phyloP scores from a whole-genome alignment of 371 early-diverging fungal species.

The Mortierella sp. region DNA sequence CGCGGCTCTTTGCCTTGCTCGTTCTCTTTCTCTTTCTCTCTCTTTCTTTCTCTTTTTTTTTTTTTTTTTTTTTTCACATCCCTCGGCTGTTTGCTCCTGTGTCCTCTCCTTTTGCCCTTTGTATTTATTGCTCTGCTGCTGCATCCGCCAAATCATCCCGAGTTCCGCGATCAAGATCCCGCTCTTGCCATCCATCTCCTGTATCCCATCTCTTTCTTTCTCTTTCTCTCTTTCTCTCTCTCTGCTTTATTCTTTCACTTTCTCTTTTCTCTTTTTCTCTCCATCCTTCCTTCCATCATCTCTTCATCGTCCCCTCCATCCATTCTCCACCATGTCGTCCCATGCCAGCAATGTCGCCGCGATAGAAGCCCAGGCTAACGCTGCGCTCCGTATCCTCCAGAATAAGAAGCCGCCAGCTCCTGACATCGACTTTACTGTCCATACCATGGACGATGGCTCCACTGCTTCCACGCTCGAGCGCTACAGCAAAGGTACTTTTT shows the following conservation, averaged over 20 bases:
- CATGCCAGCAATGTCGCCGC: constrained; percentile 9
- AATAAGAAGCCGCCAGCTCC: constrained; percentile 52
- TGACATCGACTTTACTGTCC: constrained; percentile 77
- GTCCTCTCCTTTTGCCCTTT: background rate
- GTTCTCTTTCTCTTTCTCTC: background rate
- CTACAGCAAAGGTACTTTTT: constrained; percentile 74
- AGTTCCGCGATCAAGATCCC: too few species aligned
- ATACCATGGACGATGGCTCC: constrained; percentile 83
- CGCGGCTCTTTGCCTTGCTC: background rate
- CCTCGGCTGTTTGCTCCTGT: background rate
- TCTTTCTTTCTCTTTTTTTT: background rate
- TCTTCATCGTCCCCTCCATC: background rate
- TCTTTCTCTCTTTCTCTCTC: too few species aligned
- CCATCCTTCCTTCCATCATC: too few species aligned
- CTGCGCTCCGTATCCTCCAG: constrained; percentile 38
- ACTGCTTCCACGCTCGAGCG: constrained; percentile 81
- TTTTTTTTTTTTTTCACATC: background rate
- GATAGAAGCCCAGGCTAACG: constrained; percentile 38
- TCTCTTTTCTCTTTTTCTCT: too few species aligned
- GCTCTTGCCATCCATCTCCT: background rate
- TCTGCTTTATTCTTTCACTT: too few species aligned
- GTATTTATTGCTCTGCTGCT: background rate
- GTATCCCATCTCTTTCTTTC: background rate
- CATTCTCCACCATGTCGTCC: background rate
- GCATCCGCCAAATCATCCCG: background rate